phyloP scores from a whole-genome alignment of 2,329 filamentous ascomycete genomes.

The Chlorencoelia australis region DNA sequence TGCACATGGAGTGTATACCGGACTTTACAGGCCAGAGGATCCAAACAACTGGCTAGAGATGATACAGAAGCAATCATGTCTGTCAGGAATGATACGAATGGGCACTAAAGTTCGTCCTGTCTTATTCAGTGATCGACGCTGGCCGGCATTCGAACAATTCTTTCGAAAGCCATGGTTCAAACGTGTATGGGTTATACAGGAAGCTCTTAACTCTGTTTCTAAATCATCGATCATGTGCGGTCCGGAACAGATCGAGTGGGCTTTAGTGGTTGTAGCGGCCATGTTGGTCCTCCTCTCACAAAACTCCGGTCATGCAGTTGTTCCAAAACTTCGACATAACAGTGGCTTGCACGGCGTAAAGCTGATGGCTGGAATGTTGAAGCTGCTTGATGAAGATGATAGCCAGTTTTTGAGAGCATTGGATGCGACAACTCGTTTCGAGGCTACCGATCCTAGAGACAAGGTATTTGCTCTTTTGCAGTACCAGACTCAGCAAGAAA shows the following conservation, averaged over 20 bases:
- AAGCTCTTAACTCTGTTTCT: too few relatives aligned
- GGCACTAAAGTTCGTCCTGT: not conserved
- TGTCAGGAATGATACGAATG: not conserved
- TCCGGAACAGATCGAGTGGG: too few relatives aligned
- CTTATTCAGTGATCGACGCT: too few relatives aligned
- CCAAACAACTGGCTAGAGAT: not conserved
- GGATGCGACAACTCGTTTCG: not conserved
- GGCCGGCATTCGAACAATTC: too few relatives aligned
- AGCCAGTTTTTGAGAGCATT: not conserved
- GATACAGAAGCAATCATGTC: not conserved
- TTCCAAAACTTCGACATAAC: not conserved
- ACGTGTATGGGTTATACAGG: too few relatives aligned
- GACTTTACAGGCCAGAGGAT: not conserved
- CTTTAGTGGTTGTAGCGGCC: too few relatives aligned
- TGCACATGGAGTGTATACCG: not conserved
- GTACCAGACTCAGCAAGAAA: too few relatives aligned
- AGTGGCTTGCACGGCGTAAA: not conserved
- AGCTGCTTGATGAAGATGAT: not conserved
- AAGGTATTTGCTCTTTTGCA: not conserved
- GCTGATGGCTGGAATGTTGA: not conserved
- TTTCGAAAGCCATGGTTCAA: too few relatives aligned
- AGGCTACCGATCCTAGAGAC: not conserved
- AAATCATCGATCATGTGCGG: too few relatives aligned
- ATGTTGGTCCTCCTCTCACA: too few relatives aligned
- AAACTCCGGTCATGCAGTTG: not conserved